Percentiles rank a stretch among this genome's conserved stretches.
Evolutionary conservation across 495 filamentous ascomycete species (phyloP).

Genomic region (Elasticomyces elasticus): DNA sequence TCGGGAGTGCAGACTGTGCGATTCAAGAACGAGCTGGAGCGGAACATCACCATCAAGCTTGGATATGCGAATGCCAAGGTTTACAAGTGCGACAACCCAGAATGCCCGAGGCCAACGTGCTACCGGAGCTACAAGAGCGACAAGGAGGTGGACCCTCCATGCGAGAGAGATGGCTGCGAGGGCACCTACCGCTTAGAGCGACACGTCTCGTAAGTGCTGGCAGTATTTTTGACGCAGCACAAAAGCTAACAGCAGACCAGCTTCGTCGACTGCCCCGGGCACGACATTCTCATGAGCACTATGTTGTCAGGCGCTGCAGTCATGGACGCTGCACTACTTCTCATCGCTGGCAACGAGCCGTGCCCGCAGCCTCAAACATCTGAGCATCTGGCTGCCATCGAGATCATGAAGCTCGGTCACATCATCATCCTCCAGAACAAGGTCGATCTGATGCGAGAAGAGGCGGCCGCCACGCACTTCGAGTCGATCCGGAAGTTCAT

Average conservation of each 20-base stretch:
- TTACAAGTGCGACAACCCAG: conserved; percentile 91
- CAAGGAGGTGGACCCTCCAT: conserved; percentile 91
- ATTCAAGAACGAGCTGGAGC: conserved; percentile 98
- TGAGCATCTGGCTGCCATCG: conserved; percentile 95
- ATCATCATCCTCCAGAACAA: conserved; percentile 99
- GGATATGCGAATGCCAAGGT: conserved; percentile 99
- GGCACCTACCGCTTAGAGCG: conserved; percentile 76
- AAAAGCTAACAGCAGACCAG: neutral
- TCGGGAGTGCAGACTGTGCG: conserved; percentile 97
- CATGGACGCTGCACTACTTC: conserved; percentile 94
- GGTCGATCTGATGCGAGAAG: conserved; percentile 94
- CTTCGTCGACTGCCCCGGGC: conserved; percentile 97
- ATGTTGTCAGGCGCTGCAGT: conserved; percentile 99
- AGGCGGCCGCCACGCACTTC: conserved; percentile 82
- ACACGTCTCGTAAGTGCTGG: conserved; percentile 68
- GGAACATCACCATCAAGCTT: conserved; percentile 99
- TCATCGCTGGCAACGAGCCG: conserved; percentile 97
- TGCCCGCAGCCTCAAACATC: conserved; percentile 99
- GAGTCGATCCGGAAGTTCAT: conserved; percentile 96
- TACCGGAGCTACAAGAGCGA: conserved; percentile 97
- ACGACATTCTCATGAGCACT: conserved; percentile 99
- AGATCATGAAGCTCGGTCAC: conserved; percentile 97
- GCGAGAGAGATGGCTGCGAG: conserved; percentile 81
- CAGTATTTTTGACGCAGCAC: neutral
- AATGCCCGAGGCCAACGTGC: conserved; percentile 87